A percentile compares a stretch with the other conserved stretches of the same genome.
Conservation (phyloP, 2,329 filamentous ascomycete species). For the Madurella mycetomatis region DNA sequence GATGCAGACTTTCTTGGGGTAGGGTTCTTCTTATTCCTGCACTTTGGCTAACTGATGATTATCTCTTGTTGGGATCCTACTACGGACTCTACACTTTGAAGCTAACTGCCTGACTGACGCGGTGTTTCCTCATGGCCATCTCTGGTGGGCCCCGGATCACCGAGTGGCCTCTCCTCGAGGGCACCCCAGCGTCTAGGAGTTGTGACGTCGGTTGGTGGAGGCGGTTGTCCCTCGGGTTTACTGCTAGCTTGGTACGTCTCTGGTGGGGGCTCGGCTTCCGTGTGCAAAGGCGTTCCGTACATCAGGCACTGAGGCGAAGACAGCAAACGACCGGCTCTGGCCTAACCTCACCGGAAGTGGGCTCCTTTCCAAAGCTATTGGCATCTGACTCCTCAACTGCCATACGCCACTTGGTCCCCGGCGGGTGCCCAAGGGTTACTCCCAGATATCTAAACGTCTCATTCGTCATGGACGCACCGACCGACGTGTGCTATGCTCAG, state of each 20-base stretch:
- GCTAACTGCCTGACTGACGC: not conserved
- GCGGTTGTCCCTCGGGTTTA: constrained; percentile 22
- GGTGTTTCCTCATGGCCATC: not conserved
- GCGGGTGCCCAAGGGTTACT: too few species aligned
- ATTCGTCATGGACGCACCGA: too few species aligned
- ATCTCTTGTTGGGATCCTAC: too few species aligned
- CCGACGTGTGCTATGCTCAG: too few species aligned
- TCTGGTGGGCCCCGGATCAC: not conserved
- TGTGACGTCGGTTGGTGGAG: constrained; percentile 1
- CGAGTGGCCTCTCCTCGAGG: constrained; percentile 2
- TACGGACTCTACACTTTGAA: too few species aligned
- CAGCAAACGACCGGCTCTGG: too few species aligned
- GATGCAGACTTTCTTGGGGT: constrained; percentile 26
- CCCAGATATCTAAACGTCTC: too few species aligned
- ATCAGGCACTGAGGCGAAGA: too few species aligned
- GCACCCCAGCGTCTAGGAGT: not conserved
- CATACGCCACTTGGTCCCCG: too few species aligned
- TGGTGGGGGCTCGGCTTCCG: constrained; percentile 28
- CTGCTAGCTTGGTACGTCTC: constrained; percentile 36
- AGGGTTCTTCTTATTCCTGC: not conserved
- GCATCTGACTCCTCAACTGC: too few species aligned
- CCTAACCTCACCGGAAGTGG: too few species aligned
- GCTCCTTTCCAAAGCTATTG: too few species aligned
- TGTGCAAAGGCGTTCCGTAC: constrained; percentile 33
- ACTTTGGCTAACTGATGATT: not conserved